Evolutionary conservation across 805 yeast species (phyloP), one percentile per base, ranked within the genome.

Genomic region (Candida boleticola): DNA sequence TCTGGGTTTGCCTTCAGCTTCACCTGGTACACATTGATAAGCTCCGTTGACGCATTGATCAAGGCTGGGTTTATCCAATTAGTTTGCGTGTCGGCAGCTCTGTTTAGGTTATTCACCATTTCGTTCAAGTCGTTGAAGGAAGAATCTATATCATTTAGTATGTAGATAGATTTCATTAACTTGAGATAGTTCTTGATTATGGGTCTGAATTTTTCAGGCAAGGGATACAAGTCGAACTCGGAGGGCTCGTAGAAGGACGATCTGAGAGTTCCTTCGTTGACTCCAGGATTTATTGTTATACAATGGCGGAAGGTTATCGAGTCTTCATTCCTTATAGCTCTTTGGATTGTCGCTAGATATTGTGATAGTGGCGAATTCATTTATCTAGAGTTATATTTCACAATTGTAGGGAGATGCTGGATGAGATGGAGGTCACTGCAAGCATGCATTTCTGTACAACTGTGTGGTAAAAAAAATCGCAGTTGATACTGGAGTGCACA

Each of bases 41-140:
- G 57, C 44, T 71, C 74, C 39, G 61, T 66, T 13, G 73, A 61
- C 11, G 70, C 53, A 33, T 55, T 58, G 45, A 71, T 67, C 41
- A 78, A 54, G 3, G 77, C 66, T 5, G 53, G 56, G 40, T 74
- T 64, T 14, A 79, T 66, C 85, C 85, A 81, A 40, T 66, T 70
- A 3, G 73, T 62, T 51, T 78, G 77, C 5, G 60, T 53, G 40
- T 77, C 83, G 1, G 82, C 80, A 29, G 73, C 75, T 36, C 85
- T 57, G 41, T 77, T 77, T 46, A 80, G 52, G 11, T 66, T 53
- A 42, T 64, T 64, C 43, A 78, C 62, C 55, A 80, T 57, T 13
- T 66, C 71, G 40, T 71, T 64, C 36, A 67, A 64, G 57, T 44
- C 59, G 33, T 22, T 46, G 50, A 61, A 71, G 32, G 72, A 52